Conservation (phyloP, 352 stramenopile genomes). For the Globisporangium cylindrosporum region DNA sequence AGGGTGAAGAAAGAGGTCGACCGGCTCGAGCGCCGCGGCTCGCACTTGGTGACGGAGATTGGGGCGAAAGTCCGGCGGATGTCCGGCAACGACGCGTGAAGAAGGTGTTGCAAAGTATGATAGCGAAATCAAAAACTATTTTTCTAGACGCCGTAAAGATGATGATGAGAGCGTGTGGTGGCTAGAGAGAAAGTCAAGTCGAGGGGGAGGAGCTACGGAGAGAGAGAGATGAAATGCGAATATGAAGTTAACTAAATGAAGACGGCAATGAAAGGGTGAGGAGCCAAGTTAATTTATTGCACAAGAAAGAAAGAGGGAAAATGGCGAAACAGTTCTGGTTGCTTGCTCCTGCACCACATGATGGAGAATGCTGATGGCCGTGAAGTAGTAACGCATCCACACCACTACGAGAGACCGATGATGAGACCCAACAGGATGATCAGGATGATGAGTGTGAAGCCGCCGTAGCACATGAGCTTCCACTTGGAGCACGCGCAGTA, state of each 20-base stretch:
- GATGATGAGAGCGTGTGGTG: background rate
- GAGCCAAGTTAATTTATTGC: constrained; percentile 17
- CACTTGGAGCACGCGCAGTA: constrained; percentile 67
- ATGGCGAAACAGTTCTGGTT: background rate
- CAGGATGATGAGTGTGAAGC: constrained; percentile 50
- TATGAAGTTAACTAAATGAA: background rate
- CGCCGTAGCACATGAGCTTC: constrained; percentile 69
- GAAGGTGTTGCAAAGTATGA: background rate
- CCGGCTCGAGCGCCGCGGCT: constrained; percentile 34
- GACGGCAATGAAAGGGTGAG: background rate
- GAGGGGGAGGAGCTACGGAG: background rate
- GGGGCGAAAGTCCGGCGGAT: constrained; percentile 21
- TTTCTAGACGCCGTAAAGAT: background rate
- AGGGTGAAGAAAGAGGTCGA: constrained; percentile 30
- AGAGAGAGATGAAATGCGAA: background rate
- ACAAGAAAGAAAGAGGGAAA: background rate
- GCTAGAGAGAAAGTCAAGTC: background rate
- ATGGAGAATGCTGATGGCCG: background rate
- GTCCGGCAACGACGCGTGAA: background rate
- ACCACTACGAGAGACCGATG: constrained; percentile 29
- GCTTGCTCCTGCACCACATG: background rate
- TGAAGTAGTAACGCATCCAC: background rate
- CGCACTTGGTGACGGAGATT: constrained; percentile 42
- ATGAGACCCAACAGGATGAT: constrained; percentile 58
- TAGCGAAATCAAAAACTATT: background rate